Percentiles rank a stretch among this genome's conserved stretches.
Evolutionary conservation across 306 rosid genomes (phyloP).

Genomic region (Prunus dulcis): DNA sequence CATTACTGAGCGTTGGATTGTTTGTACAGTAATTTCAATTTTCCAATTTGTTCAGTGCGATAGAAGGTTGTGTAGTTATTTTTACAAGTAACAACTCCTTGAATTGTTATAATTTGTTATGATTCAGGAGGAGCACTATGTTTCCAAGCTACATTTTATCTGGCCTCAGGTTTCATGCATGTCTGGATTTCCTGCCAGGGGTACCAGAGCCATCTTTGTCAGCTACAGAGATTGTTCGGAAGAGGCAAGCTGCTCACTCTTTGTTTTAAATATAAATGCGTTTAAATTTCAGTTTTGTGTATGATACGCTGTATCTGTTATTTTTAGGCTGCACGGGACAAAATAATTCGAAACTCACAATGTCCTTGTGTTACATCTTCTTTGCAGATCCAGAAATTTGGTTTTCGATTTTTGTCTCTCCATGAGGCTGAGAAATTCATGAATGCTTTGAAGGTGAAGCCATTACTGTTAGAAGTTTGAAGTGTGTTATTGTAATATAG

Average conservation of each 20-base stretch:
- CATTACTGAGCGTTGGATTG: no score
- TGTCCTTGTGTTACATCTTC: neutral
- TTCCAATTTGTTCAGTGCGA: no score
- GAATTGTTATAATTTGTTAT: neutral
- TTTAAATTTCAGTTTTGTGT: neutral
- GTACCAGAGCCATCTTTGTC: slow-evolving; percentile 59
- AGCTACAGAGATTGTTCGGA: slow-evolving; percentile 60
- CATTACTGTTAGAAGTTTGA: neutral
- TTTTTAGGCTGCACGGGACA: neutral
- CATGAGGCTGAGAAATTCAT: slow-evolving; percentile 55
- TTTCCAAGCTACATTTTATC: slow-evolving; percentile 66
- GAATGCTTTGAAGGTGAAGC: slow-evolving; percentile 52
- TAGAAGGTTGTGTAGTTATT: neutral
- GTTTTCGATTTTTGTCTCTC: slow-evolving; percentile 57
- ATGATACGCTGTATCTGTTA: neutral
- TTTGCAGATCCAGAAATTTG: slow-evolving; percentile 77
- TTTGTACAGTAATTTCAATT: no score
- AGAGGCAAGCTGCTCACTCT: slow-evolving; percentile 41
- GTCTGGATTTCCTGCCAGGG: slow-evolving; percentile 75
- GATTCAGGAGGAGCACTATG: slow-evolving; percentile 79
- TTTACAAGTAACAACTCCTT: neutral
- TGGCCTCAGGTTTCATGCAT: slow-evolving; percentile 91
- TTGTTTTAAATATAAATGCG: neutral
- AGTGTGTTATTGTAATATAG: neutral
- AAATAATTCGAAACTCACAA: neutral